Conservation (phyloP, 2,329 filamentous ascomycete species). For the Neurospora sp. region DNA sequence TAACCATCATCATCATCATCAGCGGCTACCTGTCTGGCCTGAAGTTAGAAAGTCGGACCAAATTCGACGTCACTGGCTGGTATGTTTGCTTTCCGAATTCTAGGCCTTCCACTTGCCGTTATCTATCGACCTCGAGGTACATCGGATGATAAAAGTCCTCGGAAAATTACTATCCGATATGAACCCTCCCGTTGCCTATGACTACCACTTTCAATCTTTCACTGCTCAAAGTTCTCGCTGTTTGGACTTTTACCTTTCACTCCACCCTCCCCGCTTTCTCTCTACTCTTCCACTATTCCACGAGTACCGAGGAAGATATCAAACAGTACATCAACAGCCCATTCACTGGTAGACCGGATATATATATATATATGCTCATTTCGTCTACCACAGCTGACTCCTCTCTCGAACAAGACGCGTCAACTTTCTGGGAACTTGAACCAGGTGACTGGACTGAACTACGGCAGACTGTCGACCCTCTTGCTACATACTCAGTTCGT, state of each 20-base stretch:
- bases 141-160: background rate
- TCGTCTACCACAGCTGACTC: background rate
- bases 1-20: background rate
- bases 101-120: background rate
- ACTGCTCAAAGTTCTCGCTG: background rate
- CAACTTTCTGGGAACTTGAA: background rate
- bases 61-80: background rate
- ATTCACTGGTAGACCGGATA: background rate
- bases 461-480: background rate
- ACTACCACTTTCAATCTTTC: background rate
- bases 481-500: background rate
- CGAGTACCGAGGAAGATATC: background rate
- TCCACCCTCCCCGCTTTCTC: background rate
- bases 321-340: background rate
- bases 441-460: background rate
- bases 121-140: background rate
- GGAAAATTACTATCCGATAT: background rate
- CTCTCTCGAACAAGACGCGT: background rate
- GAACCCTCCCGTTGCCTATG: background rate
- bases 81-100: background rate
- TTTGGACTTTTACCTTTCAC: background rate
- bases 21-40: background rate
- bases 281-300: background rate
- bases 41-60: background rate
- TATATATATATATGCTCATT: background rate